Conservation (phyloP, 202 grass and related monocot genomes). For the Setaria italica region DNA sequence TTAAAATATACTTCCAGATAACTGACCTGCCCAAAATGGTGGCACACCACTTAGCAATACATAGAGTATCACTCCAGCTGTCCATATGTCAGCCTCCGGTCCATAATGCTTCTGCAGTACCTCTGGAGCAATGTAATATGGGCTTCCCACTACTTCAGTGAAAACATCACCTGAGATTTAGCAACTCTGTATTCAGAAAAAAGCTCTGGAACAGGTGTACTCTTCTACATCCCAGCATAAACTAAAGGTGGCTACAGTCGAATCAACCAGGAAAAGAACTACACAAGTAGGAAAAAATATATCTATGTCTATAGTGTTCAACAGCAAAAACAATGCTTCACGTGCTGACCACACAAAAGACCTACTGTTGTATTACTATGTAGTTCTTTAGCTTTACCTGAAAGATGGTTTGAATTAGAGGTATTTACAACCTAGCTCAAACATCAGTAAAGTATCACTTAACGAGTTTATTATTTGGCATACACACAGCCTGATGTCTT, state of each 20-base stretch:
- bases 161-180: constrained; percentile 55
- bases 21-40: constrained; percentile 66
- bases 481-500: background rate
- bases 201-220: background rate
- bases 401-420: background rate
- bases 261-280: background rate
- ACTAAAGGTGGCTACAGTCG: background rate
- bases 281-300: constrained; percentile 22
- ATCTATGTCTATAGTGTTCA: background rate
- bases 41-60: constrained; percentile 62
- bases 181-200: background rate
- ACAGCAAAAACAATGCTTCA: constrained; percentile 35
- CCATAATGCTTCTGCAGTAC: constrained; percentile 60
- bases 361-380: background rate
- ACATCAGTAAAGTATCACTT: background rate
- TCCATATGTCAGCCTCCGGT: constrained; percentile 65
- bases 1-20: constrained; percentile 26
- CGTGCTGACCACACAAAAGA: background rate
- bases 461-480: background rate
- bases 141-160: constrained; percentile 52
- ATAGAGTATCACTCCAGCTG: constrained; percentile 67
- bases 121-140: constrained; percentile 66
- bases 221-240: background rate
- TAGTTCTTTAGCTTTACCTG: constrained; percentile 17
- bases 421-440: background rate